phyloP scores from a whole-genome alignment of 768 basidiomycete genomes.

The Myochromella boudieri region DNA sequence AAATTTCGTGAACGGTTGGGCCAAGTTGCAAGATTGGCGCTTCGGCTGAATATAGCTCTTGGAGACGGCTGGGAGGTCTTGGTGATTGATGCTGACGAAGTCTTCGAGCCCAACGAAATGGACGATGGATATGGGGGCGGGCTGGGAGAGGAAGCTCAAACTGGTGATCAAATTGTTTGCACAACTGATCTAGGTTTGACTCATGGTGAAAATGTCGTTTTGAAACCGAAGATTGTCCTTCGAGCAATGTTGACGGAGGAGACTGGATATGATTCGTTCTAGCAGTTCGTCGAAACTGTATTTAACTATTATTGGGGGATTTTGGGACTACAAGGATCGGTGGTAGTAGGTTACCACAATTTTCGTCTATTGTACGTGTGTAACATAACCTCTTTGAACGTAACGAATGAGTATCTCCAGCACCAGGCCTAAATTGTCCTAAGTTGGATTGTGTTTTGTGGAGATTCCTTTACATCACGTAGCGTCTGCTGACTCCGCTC shows the following conservation, averaged over 20 bases:
- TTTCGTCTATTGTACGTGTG: too few species aligned
- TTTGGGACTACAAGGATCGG: too few species aligned
- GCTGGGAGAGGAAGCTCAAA: slow-evolving; percentile 9
- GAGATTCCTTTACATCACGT: too few species aligned
- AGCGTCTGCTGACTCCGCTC: too few species aligned
- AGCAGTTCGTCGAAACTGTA: too few species aligned
- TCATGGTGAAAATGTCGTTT: slow-evolving; percentile 12
- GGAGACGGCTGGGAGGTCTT: slow-evolving; percentile 25
- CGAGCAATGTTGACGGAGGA: slow-evolving; percentile 15
- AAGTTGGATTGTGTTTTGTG: too few species aligned
- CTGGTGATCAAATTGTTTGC: slow-evolving; percentile 27
- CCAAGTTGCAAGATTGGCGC: slow-evolving; percentile 28
- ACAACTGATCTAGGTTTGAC: slow-evolving; percentile 32
- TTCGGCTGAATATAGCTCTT: slow-evolving; percentile 30
- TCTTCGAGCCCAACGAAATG: slow-evolving; percentile 28
- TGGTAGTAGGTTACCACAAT: too few species aligned
- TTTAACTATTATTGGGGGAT: too few species aligned
- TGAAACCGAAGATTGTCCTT: slow-evolving; percentile 32
- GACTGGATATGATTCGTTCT: slow-evolving; percentile 5
- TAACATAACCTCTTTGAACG: too few species aligned
- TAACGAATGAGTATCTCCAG: too few species aligned
- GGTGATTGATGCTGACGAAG: slow-evolving; percentile 23
- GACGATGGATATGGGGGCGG: slow-evolving; percentile 30
- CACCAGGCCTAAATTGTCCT: too few species aligned
- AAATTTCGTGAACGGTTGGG: slow-evolving; percentile 11